These are phyloP conservation scores for Apiospora aurea DNA, from an alignment of 2,329 filamentous ascomycete genomes.

Conservation along the genomic window DNA sequence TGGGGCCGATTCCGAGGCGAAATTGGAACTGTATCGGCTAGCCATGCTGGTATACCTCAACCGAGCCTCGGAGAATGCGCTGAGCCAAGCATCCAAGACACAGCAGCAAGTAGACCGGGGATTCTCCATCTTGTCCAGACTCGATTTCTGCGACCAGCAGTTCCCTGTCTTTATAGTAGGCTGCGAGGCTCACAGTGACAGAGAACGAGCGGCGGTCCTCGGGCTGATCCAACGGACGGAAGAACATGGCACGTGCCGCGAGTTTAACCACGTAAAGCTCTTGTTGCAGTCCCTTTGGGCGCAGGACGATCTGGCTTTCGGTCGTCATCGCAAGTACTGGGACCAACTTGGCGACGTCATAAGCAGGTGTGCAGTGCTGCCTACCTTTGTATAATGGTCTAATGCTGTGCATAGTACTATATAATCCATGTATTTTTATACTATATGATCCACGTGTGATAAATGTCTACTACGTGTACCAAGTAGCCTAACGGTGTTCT, in stretches of 20 bases:
- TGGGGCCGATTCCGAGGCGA: background rate
- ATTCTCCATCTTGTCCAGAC: conserved; percentile 34
- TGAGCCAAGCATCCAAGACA: conserved; percentile 25
- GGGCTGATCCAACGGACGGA: conserved; percentile 41
- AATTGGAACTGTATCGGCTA: conserved; percentile 35
- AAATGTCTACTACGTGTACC: background rate
- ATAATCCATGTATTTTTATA: too few relatives aligned
- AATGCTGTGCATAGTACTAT: background rate
- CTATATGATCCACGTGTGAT: too few relatives aligned
- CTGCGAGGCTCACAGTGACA: conserved; percentile 38
- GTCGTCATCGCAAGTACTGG: background rate
- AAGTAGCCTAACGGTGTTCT: too few relatives aligned
- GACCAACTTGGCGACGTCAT: background rate
- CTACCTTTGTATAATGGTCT: background rate
- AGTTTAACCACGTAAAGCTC: conserved; percentile 32
- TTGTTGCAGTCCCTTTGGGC: conserved; percentile 43
- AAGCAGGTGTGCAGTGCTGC: background rate
- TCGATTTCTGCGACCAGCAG: conserved; percentile 35
- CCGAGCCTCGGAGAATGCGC: conserved; percentile 32
- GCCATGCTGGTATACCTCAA: conserved; percentile 37
- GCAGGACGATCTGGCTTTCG: conserved; percentile 42
- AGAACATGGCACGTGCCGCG: conserved; percentile 29
- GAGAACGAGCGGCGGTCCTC: conserved; percentile 34
- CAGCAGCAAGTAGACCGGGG: conserved; percentile 35
- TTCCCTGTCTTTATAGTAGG: conserved; percentile 39